Evolutionary conservation across 139 green algal genomes (phyloP).

Genomic region (Closterium sp.): DNA sequence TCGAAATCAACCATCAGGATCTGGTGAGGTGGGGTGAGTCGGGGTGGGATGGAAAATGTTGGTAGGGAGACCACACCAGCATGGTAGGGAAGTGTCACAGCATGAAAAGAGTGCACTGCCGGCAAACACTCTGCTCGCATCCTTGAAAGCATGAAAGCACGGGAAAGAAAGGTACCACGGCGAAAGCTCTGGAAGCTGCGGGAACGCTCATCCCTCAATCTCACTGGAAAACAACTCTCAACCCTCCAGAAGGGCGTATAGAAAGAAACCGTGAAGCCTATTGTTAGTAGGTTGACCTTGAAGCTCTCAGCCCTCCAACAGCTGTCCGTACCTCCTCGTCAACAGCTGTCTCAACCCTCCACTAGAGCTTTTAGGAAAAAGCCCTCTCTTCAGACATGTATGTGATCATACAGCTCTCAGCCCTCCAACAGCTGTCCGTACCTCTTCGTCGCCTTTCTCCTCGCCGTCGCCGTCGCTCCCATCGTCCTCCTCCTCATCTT

Average conservation of each 20-base stretch:
- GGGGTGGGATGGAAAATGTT: not conserved
- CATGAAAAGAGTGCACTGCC: too few relatives aligned
- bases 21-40: slow-evolving; percentile 33
- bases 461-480: not conserved
- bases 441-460: not conserved
- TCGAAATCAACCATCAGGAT: slow-evolving; percentile 82
- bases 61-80: not conserved
- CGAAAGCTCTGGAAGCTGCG: too few relatives aligned
- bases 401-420: too few relatives aligned
- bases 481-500: slow-evolving; percentile 3
- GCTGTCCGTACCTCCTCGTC: not conserved
- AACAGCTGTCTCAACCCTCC: too few relatives aligned
- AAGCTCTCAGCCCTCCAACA: too few relatives aligned
- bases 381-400: too few relatives aligned
- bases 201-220: not conserved
- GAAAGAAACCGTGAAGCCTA: not conserved
- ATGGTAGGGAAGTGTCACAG: not conserved
- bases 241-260: not conserved
- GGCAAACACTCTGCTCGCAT: too few relatives aligned
- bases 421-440: too few relatives aligned
- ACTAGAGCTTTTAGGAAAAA: too few relatives aligned
- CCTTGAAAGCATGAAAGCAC: too few relatives aligned
- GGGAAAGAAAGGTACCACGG: too few relatives aligned
- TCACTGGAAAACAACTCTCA: not conserved
- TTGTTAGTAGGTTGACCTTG: not conserved